Base-by-base conservation (phyloP, 805 yeast genomes). In the Cyberlindnera sargentensis region DNA sequence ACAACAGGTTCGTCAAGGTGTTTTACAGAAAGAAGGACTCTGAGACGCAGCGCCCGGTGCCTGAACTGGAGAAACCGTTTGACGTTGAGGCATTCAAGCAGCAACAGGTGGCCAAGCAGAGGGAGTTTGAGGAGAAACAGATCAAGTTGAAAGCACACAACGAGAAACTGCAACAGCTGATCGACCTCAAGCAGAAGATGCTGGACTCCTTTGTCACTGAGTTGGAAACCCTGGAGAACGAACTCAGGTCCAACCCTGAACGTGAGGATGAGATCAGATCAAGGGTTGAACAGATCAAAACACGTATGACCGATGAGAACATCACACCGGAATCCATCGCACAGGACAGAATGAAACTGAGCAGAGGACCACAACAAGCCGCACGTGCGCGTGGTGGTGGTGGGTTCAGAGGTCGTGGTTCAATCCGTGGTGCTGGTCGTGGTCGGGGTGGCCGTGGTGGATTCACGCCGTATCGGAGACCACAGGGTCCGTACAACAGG, bases 1-100 rank as follows among this genome's bases (percentile, higher is more conserved):
- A 65, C 42, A 73, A 73, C 60, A 65, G 78, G 41, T 72, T 72
- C 47, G 66, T 73, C 47, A 73, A 73, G 53, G 66, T 73, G 34
- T 71, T 56, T 53, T 73, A 71, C 69, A 49, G 46, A 36, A 63
- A 48, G 34, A 39, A 43, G 8, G 45, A 37, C n/a, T 44, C 42
- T 11, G 40, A 31, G 26, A 23, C 6, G 5, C 34, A 40, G 6
- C 9, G 15, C 9, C n/a, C 42, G 8, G 40, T 31, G 7, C 43
- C 41, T 10, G 43, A 42, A 8, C 29, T 28, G 5, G 46, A 35
- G 26, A 37, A 38, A 10, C 41, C 46, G 6, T 47, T 67, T 27
- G 70, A 71, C 42, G 34, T 67, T n/a, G 73, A 70, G 33, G 64
- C 58, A 8, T 60, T 69, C 41, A 58, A 57, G 28, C 52, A 55